Evolutionary conservation across 371 early-diverging fungal species (phyloP).

Genomic region (Mucor plumbeus): DNA sequence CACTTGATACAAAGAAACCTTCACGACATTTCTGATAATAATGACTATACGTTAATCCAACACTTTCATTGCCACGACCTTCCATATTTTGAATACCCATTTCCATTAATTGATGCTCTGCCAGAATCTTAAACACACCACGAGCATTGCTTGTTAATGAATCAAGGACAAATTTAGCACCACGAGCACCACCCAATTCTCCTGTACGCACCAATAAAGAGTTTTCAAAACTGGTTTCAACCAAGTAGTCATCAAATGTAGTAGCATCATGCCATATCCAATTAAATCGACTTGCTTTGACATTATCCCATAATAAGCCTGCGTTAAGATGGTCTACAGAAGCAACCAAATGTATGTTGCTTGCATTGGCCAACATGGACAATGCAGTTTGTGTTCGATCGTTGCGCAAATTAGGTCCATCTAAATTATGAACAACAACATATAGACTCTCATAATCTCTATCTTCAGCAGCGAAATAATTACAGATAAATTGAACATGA

Average conservation of each 20-base stretch:
- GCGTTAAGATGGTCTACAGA: slow-evolving; percentile 92
- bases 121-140: slow-evolving; percentile 77
- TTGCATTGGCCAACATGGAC: slow-evolving; percentile 67
- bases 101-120: slow-evolving; percentile 74
- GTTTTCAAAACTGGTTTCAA: slow-evolving; percentile 86
- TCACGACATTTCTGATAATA: slow-evolving; percentile 80
- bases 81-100: slow-evolving; percentile 50
- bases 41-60: slow-evolving; percentile 66
- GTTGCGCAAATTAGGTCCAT: slow-evolving; percentile 82
- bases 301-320: slow-evolving; percentile 86
- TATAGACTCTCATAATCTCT: slow-evolving; percentile 63
- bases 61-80: slow-evolving; percentile 41
- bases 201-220: slow-evolving; percentile 66
- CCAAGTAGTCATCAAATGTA: slow-evolving; percentile 80
- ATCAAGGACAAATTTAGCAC: slow-evolving; percentile 82
- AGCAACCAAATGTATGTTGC: slow-evolving; percentile 79
- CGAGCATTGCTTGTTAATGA: slow-evolving; percentile 84
- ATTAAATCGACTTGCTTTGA: slow-evolving; percentile 67
- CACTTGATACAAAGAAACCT: slow-evolving; percentile 81
- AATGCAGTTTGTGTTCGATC: slow-evolving; percentile 72
- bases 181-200: slow-evolving; percentile 63
- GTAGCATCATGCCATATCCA: slow-evolving; percentile 93
- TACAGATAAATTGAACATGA: slow-evolving; percentile 64
- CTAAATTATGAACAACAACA: slow-evolving; percentile 90
- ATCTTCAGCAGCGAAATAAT: slow-evolving; percentile 60